Conservation (phyloP, 768 basidiomycete genomes). For the Leccinum ochraceum region DNA sequence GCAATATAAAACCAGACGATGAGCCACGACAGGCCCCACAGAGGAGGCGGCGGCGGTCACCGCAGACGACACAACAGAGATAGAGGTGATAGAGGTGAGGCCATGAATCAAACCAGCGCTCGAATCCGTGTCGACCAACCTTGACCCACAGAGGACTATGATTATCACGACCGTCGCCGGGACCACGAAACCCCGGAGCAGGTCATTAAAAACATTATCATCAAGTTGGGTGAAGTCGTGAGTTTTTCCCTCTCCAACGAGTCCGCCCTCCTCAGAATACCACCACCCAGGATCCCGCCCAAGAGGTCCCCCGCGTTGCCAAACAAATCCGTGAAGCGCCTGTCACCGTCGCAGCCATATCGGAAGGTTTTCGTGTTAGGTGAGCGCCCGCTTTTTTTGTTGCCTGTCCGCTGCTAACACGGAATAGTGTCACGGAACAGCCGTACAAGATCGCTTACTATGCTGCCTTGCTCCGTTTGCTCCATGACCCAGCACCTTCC, state of each 20-base stretch:
- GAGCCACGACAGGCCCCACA: slow-evolving; percentile 57
- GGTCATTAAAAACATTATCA: slow-evolving; percentile 62
- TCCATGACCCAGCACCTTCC: slow-evolving; percentile 49
- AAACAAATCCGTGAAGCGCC: slow-evolving; percentile 63
- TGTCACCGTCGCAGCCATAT: slow-evolving; percentile 59
- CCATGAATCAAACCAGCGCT: not conserved
- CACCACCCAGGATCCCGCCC: slow-evolving; percentile 56
- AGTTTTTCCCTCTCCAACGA: slow-evolving; percentile 30
- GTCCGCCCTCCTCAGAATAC: not conserved
- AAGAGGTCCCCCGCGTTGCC: slow-evolving; percentile 69
- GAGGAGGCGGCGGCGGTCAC: slow-evolving; percentile 47
- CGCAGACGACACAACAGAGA: slow-evolving; percentile 45
- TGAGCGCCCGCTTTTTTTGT: slow-evolving; percentile 23
- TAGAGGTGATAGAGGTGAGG: slow-evolving; percentile 48
- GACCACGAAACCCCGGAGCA: slow-evolving; percentile 76
- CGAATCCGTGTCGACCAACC: not conserved
- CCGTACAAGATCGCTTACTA: slow-evolving; percentile 93
- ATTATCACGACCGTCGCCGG: slow-evolving; percentile 60
- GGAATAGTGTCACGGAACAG: slow-evolving; percentile 77
- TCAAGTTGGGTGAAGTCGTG: slow-evolving; percentile 83
- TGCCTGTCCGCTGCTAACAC: slow-evolving; percentile 8
- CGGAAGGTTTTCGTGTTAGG: slow-evolving; percentile 79
- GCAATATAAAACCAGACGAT: slow-evolving; percentile 33
- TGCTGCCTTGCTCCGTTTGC: slow-evolving; percentile 72
- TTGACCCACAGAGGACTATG: slow-evolving; percentile 55